A percentile compares a stretch with the other conserved stretches of the same genome.
Evolutionary conservation across 208 protist species (phyloP).

Genomic region (Wallacemonas sp.): DNA sequence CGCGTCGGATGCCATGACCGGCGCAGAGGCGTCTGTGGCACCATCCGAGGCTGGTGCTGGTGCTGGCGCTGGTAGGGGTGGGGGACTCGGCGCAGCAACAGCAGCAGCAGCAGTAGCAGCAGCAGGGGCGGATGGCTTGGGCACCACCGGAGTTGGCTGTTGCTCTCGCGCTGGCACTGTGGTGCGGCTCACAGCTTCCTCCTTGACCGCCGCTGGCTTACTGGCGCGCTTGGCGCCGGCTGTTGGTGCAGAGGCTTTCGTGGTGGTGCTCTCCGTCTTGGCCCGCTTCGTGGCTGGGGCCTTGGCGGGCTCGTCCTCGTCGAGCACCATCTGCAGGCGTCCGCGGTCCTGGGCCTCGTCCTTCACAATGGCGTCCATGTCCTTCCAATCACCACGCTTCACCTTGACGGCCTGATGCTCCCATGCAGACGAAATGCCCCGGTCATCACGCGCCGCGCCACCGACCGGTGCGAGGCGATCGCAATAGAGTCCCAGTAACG

Average conservation of each 20-base stretch:
- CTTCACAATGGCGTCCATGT: conserved; percentile 41
- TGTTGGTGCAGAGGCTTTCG: neutral
- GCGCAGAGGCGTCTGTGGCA: too few species aligned
- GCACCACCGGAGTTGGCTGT: neutral
- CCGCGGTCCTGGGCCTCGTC: conserved; percentile 20
- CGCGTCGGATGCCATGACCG: neutral
- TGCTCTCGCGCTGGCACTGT: neutral
- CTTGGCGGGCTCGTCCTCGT: neutral
- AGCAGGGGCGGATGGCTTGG: neutral
- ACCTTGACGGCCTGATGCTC: conserved; percentile 14
- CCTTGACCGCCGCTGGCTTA: neutral
- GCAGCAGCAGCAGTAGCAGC: neutral
- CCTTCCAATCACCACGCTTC: conserved; percentile 55
- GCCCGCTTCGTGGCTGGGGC: neutral
- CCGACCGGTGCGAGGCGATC: neutral
- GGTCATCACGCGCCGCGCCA: neutral
- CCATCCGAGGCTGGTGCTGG: conserved; percentile 5
- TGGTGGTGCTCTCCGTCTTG: neutral
- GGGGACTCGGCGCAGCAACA: neutral
- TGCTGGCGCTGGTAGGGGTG: neutral
- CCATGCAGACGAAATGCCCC: conserved; percentile 11
- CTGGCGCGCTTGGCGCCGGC: neutral
- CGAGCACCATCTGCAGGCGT: neutral
- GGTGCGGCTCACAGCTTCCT: too few species aligned
- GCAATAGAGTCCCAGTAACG: conserved; percentile 23